Evolutionary conservation across 768 basidiomycete species (phyloP), one percentile per base, ranked within the genome.

Genomic region (Fomitopsis pulvina): DNA sequence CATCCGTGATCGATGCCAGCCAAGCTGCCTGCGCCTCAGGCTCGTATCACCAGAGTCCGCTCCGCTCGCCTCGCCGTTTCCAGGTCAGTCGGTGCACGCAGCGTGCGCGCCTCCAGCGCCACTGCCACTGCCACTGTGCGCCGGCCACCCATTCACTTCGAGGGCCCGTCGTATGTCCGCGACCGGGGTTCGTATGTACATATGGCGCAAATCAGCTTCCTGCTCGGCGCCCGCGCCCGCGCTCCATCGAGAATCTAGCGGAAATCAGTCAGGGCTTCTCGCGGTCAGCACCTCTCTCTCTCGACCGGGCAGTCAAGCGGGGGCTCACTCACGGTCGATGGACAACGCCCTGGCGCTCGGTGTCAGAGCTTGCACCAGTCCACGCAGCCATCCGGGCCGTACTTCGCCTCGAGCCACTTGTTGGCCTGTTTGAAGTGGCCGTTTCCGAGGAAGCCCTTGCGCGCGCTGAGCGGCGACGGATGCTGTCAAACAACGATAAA

Each of bases 341-440:
- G 14, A 37, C 18, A 7, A 20, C 18, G 43, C 22, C 7, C 9
- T 9, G 9, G 43, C n/a, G 43, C 30, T 25, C n/a, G 4, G 37
- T 16, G 22, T 51, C 47, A 60, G 14, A 78, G 67, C 42, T 66
- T 70, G 60, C 83, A 83, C 88, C 88, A 92, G 60, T 89, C 75
- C n/a, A 92, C 83, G 52, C 65, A 72, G 43, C 77, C 81, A 34
- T 80, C 81, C 22, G 71, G 57, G 5, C 92, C 93, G 60, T 96
- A 94, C 58, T 80, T 81, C 50, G 74, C 61, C 63, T 79, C 78
- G 22, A 97, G 70, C 94, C 94, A 97, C 48, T 84, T 77, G 62
- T 96, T 95, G 38, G 92, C 88, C 51, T 77, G 71, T 60, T 75
- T 80, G 71, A 97, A 97, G 68, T 96, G 94, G 44, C 80, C 81